Conservation (phyloP, 495 filamentous ascomycete genomes). For the Hypoxylon rickii region DNA sequence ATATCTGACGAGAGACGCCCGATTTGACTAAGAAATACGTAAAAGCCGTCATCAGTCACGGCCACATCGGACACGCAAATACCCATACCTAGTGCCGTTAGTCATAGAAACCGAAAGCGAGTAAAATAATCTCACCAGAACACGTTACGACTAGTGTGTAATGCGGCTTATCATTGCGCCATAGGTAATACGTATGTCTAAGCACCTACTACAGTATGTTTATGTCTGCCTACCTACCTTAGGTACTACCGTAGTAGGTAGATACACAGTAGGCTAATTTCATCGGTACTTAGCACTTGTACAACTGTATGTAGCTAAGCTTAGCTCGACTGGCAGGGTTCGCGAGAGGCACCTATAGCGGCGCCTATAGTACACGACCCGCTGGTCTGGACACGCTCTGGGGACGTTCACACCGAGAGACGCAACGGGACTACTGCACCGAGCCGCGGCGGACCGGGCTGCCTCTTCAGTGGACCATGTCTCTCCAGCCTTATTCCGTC, state of each 20-base stretch:
- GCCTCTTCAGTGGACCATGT: slow-evolving; percentile 23
- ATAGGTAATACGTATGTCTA: slow-evolving; percentile 1
- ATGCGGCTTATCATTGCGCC: slow-evolving; percentile 22
- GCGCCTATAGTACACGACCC: slow-evolving; percentile 17
- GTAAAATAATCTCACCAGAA: not conserved
- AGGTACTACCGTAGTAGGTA: too few relatives aligned
- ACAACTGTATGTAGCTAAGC: not conserved
- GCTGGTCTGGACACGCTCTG: slow-evolving; percentile 26
- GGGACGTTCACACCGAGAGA: slow-evolving; percentile 30
- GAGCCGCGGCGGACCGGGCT: slow-evolving; percentile 22
- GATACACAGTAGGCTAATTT: too few relatives aligned
- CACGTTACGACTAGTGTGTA: not conserved
- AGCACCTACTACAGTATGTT: too few relatives aligned
- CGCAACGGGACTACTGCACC: slow-evolving; percentile 29
- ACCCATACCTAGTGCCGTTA: not conserved
- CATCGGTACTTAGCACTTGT: too few relatives aligned
- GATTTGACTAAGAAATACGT: not conserved
- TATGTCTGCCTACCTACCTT: too few relatives aligned
- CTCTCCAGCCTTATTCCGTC: slow-evolving; percentile 34
- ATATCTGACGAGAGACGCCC: not conserved
- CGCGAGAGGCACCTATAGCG: not conserved
- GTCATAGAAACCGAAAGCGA: slow-evolving; percentile 9
- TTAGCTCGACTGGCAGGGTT: not conserved
- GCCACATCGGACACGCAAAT: not conserved
- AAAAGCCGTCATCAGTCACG: not conserved